Evolutionary conservation across 1,284 basidiomycete species (phyloP).

Genomic region (Omphalotus olearius): DNA sequence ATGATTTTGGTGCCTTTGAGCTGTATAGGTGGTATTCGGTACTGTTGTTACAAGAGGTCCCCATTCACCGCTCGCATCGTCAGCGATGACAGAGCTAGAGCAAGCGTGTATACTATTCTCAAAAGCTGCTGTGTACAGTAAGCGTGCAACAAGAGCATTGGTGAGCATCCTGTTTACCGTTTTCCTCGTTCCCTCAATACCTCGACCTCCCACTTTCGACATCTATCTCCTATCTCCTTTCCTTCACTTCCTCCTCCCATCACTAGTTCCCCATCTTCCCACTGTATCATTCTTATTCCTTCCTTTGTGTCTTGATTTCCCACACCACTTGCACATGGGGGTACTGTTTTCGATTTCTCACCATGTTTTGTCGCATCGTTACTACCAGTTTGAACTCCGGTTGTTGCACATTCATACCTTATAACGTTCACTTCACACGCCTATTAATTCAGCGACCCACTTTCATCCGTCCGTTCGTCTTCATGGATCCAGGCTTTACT

Average conservation of each 20-base stretch:
- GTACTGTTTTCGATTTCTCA: too few relatives aligned
- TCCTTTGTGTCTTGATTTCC: too few relatives aligned
- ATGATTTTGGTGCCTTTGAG: slow-evolving; percentile 3
- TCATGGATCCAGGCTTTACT: neutral
- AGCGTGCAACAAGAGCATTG: slow-evolving; percentile 54
- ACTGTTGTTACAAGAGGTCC: slow-evolving; percentile 64
- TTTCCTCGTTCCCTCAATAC: too few relatives aligned
- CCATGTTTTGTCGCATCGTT: too few relatives aligned
- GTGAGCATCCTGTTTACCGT: slow-evolving; percentile 32
- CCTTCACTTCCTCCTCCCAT: too few relatives aligned
- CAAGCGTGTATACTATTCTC: slow-evolving; percentile 55
- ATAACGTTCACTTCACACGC: too few relatives aligned
- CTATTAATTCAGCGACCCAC: too few relatives aligned
- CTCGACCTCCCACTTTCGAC: neutral
- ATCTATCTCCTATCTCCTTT: neutral
- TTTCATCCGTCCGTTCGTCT: neutral
- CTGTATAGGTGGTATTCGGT: slow-evolving; percentile 56
- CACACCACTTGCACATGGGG: too few relatives aligned
- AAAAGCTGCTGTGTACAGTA: slow-evolving; percentile 49
- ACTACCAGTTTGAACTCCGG: too few relatives aligned
- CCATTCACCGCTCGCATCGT: slow-evolving; percentile 49
- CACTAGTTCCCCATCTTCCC: too few relatives aligned
- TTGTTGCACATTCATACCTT: neutral
- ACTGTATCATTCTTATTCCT: too few relatives aligned
- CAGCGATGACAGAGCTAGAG: slow-evolving; percentile 60